phyloP scores from a whole-genome alignment of 345 rosid species.

The Eucalyptus brandiana region DNA sequence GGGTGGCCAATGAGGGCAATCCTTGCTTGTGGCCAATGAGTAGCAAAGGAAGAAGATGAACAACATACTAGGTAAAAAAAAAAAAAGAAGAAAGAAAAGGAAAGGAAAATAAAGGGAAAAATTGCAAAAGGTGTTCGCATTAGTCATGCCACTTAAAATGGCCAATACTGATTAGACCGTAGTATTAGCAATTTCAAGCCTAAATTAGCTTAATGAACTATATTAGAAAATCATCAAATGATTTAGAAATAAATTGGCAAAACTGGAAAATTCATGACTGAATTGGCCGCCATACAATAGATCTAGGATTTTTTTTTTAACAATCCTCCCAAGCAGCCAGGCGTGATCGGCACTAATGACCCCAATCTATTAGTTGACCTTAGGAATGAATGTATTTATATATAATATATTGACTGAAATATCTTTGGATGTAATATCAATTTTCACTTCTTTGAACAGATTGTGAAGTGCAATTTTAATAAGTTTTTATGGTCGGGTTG shows the following conservation, averaged over 20 bases:
- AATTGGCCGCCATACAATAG: not conserved
- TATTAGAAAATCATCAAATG: not conserved
- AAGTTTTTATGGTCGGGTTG: not conserved
- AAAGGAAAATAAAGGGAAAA: not conserved
- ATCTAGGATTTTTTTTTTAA: not conserved
- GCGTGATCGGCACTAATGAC: not conserved
- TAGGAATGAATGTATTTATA: not conserved
- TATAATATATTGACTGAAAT: not conserved
- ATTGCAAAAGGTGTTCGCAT: not conserved
- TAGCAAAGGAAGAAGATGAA: not conserved
- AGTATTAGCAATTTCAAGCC: not conserved
- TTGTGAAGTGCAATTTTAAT: not conserved
- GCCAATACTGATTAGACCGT: fast-evolving
- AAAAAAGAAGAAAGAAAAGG: not conserved
- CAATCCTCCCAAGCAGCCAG: not conserved
- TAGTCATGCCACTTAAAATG: not conserved
- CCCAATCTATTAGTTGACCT: not conserved
- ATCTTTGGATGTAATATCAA: not conserved
- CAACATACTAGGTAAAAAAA: not conserved
- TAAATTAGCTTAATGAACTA: not conserved
- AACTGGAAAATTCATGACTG: fast-evolving
- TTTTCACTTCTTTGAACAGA: not conserved
- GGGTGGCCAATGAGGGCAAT: not conserved
- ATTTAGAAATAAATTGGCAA: not conserved
- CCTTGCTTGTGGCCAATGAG: not conserved